These are phyloP conservation scores for Podila horticola DNA, from an alignment of 192 early-diverging fungal species.

Conservation along the genomic window DNA sequence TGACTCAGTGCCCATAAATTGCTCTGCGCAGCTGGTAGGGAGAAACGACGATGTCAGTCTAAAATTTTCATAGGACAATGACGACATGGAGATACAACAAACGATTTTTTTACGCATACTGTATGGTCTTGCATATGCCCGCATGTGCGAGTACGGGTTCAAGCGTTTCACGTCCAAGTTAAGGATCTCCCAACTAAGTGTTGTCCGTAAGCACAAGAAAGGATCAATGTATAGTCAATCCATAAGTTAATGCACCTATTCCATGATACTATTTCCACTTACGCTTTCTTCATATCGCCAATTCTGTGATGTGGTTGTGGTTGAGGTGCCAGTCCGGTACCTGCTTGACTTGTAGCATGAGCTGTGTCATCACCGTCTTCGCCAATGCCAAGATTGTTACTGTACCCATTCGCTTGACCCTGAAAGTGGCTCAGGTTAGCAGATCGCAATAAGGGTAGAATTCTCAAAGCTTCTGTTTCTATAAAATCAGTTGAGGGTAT, in stretches of 20 bases:
- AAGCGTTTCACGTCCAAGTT: constrained; percentile 42
- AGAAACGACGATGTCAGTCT: neutral
- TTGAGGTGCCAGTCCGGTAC: neutral
- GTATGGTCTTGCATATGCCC: constrained; percentile 30
- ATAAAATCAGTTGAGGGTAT: too few relatives aligned
- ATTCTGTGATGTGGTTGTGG: constrained; percentile 13
- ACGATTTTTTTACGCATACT: constrained; percentile 11
- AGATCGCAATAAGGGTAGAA: neutral
- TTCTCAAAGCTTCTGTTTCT: too few relatives aligned
- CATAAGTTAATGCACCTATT: too few relatives aligned
- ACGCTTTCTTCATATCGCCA: constrained; percentile 41
- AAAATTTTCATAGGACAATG: too few relatives aligned
- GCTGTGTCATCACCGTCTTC: neutral
- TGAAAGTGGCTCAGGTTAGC: neutral
- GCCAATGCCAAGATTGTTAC: too few relatives aligned
- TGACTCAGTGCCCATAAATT: constrained; percentile 41
- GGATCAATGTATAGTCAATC: too few relatives aligned
- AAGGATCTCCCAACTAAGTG: constrained; percentile 41
- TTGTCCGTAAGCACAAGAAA: neutral
- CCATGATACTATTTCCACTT: neutral
- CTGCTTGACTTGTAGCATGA: neutral
- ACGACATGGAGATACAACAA: too few relatives aligned
- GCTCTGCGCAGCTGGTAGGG: constrained; percentile 11
- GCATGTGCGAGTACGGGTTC: constrained; percentile 35
- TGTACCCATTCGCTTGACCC: too few relatives aligned